Evolutionary conservation across 768 basidiomycete genomes (phyloP), one percentile per base, ranked within the genome.

Genomic region (Mycena sanguinolenta): DNA sequence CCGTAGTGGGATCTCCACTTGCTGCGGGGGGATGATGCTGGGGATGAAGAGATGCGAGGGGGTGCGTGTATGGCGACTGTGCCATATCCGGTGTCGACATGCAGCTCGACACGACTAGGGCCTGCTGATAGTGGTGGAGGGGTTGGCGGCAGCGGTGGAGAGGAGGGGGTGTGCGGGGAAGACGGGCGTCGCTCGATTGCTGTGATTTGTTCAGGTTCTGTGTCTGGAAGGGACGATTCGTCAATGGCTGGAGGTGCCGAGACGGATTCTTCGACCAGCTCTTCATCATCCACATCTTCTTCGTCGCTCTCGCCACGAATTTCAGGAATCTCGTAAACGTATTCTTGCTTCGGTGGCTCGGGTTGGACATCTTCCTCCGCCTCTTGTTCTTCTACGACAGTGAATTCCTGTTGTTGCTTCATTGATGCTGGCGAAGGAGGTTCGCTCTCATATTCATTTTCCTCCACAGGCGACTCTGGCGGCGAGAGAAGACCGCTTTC

Each of bases 391-490:
- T 39, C 23, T n/a, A 44, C n/a, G 7, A 44, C 30, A n/a, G 28
- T 9, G 21, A 49, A 60, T 23, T n/a, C 3, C 19, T 38, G 55
- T 23, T 23, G 55, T n/a, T 57, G 59, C 19, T 13, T 25, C 16
- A 27, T 28, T 27, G 58, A 59, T 10, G 30, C 30, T 4, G 57
- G 57, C 34, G 57, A 58, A 13, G 58, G 19, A n/a, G 58, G 34
- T 1, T 19, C 28, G 28, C 39, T 58, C 1, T 23, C 42, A 27
- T 9, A 8, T 7, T 23, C 36, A 34, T 38, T 42, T 16, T 8
- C 65, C 21, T 12, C 32, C 28, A 46, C 30, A 23, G 54, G 54
- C 19, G 65, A 66, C 8, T 66, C 65, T 32, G 57, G 57, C 57
- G 57, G 38, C 38, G 57, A 58, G 8, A 38, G 36, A 23, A 58